Conservation (phyloP, 805 yeast species). For the Brettanomyces custersianus region DNA sequence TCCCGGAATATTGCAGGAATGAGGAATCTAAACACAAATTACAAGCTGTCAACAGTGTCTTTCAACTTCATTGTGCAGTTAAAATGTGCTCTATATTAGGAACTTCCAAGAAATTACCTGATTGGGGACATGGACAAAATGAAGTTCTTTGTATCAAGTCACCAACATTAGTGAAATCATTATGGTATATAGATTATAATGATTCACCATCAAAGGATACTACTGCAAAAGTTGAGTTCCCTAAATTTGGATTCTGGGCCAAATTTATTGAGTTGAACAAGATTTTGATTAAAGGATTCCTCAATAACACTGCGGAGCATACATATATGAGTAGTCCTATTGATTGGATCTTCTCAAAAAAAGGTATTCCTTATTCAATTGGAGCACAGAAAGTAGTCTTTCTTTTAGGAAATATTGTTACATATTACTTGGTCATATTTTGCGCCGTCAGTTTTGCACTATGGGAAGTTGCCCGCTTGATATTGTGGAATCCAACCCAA, state of each 20-base stretch:
- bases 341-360: conserved; percentile 51
- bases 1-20: conserved; percentile 28
- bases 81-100: conserved; percentile 64
- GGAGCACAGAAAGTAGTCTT: conserved; percentile 37
- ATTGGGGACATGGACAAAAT: conserved; percentile 69
- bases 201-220: conserved; percentile 38
- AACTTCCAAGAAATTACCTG: conserved; percentile 69
- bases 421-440: conserved; percentile 40
- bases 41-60: conserved; percentile 56
- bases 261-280: conserved; percentile 49
- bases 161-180: conserved; percentile 57
- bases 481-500: conserved; percentile 15
- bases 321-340: conserved; percentile 26
- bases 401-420: conserved; percentile 53
- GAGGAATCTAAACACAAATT: conserved; percentile 26
- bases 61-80: conserved; percentile 59
- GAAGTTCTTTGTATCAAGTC: conserved; percentile 81
- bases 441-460: conserved; percentile 20
- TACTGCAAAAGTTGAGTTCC: conserved; percentile 24
- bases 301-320: conserved; percentile 28
- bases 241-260: conserved; percentile 32
- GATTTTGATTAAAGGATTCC: conserved; percentile 44
- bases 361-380: conserved; percentile 55
- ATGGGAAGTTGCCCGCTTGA: conserved; percentile 8
- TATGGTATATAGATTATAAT: conserved; percentile 69